Evolutionary conservation across 257 asterid genomes (phyloP), one percentile per base, ranked within the genome.

Genomic region (Rehmannia glutinosa): DNA sequence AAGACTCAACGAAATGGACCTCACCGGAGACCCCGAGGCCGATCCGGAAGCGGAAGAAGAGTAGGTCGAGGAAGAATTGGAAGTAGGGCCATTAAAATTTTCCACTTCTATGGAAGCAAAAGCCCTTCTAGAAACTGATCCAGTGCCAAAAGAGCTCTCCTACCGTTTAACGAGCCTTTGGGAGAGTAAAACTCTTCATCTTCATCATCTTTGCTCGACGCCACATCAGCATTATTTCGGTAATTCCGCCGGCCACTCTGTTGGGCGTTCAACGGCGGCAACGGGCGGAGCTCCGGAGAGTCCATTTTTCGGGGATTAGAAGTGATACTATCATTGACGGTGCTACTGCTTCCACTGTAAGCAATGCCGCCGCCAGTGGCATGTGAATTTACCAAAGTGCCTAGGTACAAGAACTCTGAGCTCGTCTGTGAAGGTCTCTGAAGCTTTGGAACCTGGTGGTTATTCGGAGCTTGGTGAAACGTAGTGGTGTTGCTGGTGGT

Each of bases 231-330:
- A 77, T 75, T 82, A 17, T 69, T 51, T 38, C 74, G 62, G 72
- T 47, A 49, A 60, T 73, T 75, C 70, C 77, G 64, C 63, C 62
- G 49, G 70, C 62, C 52, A 6, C 81, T 65, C 66, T 81, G 82
- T 4, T 66, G 86, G 25, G 67, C 55, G 72, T 35, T 60, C 36
- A 92, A 58, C 15, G 96, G 97, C 63, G 98, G 97, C 80, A 92
- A 55, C 0, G 98, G 98, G 1, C 87, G 81, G 75, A 92, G 92
- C 84, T 92, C 97, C 69, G 98, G 98, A 25, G 98, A 92, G 65
- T 79, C 91, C 82, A 80, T 47, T 71, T 85, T 91, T 5, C 82
- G 56, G 0, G 88, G 51, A 74, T 74, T 70, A 6, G 82, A 49
- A 57, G 83, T 25, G 45, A 62, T 55, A 15, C 8, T 39, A 19